phyloP scores from a whole-genome alignment of 805 yeast species.

The Metschnikowia henanensis region DNA sequence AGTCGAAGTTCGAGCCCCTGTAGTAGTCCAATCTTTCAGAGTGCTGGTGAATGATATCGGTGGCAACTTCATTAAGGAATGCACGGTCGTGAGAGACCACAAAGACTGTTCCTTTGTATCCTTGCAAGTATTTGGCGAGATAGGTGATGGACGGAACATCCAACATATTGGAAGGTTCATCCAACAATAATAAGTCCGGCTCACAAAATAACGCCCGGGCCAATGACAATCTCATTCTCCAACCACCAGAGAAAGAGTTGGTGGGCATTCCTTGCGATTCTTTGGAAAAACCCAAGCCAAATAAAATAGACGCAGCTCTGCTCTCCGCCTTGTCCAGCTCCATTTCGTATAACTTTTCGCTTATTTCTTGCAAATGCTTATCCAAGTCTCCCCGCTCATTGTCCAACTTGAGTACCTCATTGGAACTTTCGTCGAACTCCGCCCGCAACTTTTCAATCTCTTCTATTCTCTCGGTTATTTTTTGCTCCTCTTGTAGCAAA shows the following conservation, averaged over 20 bases:
- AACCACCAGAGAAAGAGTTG: constrained; percentile 97
- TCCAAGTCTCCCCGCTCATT: constrained; percentile 89
- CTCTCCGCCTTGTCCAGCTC: constrained; percentile 98
- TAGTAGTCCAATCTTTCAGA: constrained; percentile 96
- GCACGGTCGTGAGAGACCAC: constrained; percentile 99
- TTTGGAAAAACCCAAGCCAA: constrained; percentile 89
- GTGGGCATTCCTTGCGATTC: constrained; percentile 84
- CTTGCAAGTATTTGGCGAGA: constrained; percentile 84
- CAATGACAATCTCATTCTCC: constrained; percentile 99
- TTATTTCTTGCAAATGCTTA: constrained; percentile 71
- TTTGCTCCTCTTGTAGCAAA: constrained; percentile 71
- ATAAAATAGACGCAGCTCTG: constrained; percentile 90
- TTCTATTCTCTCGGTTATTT: constrained; percentile 68
- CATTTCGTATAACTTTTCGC: constrained; percentile 84
- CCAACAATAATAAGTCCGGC: constrained; percentile 89
- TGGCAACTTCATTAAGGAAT: constrained; percentile 95
- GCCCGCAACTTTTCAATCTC: constrained; percentile 70
- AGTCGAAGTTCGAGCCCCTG: constrained; percentile 90
- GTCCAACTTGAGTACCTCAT: constrained; percentile 77
- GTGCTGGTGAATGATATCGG: constrained; percentile 97
- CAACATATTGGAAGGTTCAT: constrained; percentile 99
- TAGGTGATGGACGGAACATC: constrained; percentile 98
- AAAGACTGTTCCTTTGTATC: constrained; percentile 88
- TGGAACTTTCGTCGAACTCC: constrained; percentile 69
- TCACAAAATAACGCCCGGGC: constrained; percentile 98